phyloP scores from a whole-genome alignment of 1,284 basidiomycete genomes.

The Meripilus lineatus region DNA sequence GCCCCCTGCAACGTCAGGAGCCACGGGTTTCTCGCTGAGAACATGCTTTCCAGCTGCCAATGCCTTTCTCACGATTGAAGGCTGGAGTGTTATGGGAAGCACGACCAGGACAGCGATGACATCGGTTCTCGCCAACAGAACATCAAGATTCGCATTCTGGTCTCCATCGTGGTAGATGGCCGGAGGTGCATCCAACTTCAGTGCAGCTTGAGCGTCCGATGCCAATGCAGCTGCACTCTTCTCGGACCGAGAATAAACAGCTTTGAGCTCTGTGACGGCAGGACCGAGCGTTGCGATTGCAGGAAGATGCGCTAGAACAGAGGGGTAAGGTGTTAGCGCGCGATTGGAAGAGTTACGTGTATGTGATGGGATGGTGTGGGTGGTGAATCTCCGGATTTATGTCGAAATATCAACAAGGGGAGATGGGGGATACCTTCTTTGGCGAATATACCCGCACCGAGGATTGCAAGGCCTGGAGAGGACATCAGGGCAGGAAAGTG shows the following conservation, averaged over 20 bases:
- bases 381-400: slow-evolving; percentile 32
- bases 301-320: slow-evolving; percentile 61
- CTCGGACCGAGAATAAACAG: slow-evolving; percentile 77
- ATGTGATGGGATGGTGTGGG: neutral
- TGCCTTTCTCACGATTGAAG: slow-evolving; percentile 56
- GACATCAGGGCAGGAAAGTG: slow-evolving; percentile 19
- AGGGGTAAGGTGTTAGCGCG: slow-evolving; percentile 3
- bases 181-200: slow-evolving; percentile 40
- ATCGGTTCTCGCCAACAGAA: slow-evolving; percentile 59
- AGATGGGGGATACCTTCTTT: slow-evolving; percentile 49
- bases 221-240: slow-evolving; percentile 54
- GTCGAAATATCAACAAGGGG: too few relatives aligned
- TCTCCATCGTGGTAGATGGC: slow-evolving; percentile 54
- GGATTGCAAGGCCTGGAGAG: slow-evolving; percentile 45
- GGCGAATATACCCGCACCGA: slow-evolving; percentile 72
- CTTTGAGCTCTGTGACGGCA: slow-evolving; percentile 47
- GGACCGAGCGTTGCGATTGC: slow-evolving; percentile 51
- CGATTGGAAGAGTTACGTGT: neutral
- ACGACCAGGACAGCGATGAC: slow-evolving; percentile 72
- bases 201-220: slow-evolving; percentile 32
- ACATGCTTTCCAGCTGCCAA: slow-evolving; percentile 80
- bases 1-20: slow-evolving; percentile 61
- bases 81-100: slow-evolving; percentile 75
- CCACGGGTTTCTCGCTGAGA: slow-evolving; percentile 84
- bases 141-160: slow-evolving; percentile 47